A percentile compares a stretch with the other conserved stretches of the same genome.
phyloP scores from a whole-genome alignment of 2,329 filamentous ascomycete species.

The Teratosphaeria pseudoeucalypti region DNA sequence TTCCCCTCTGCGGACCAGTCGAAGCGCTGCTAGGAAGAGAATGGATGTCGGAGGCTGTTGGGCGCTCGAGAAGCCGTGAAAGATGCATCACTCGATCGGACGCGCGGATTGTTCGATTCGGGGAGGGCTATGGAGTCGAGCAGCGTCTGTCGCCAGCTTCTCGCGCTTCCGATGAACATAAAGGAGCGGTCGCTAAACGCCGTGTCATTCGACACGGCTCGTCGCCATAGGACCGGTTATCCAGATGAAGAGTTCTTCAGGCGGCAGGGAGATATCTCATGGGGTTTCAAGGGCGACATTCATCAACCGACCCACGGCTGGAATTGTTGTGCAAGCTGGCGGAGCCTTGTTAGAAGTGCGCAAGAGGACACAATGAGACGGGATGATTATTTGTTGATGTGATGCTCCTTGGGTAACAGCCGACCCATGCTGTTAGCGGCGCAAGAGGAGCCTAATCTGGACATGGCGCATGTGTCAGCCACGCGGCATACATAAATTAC shows the following conservation, averaged over 20 bases:
- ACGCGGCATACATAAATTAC: not conserved
- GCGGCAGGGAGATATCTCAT: too few species aligned
- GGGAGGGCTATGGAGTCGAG: not conserved
- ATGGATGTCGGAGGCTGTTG: not conserved
- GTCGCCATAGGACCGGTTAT: not conserved
- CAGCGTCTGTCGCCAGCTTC: not conserved
- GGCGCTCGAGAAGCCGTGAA: not conserved
- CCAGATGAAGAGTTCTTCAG: too few species aligned
- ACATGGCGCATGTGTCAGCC: not conserved
- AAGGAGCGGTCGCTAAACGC: not conserved
- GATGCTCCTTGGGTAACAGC: too few species aligned
- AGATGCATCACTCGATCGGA: not conserved
- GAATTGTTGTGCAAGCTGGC: too few species aligned
- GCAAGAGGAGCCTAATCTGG: not conserved
- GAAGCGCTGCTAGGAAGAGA: not conserved
- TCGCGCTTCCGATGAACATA: not conserved
- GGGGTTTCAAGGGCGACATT: too few species aligned
- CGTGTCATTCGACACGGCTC: too few species aligned
- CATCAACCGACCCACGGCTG: too few species aligned
- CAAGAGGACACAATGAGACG: too few species aligned
- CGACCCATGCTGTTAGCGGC: not conserved
- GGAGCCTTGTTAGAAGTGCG: too few species aligned
- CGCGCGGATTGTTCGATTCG: not conserved
- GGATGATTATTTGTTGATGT: too few species aligned
- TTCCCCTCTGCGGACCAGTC: not conserved